Evolutionary conservation across 2,329 filamentous ascomycete genomes (phyloP).

Genomic region (Fusarium keratoplasticum): DNA sequence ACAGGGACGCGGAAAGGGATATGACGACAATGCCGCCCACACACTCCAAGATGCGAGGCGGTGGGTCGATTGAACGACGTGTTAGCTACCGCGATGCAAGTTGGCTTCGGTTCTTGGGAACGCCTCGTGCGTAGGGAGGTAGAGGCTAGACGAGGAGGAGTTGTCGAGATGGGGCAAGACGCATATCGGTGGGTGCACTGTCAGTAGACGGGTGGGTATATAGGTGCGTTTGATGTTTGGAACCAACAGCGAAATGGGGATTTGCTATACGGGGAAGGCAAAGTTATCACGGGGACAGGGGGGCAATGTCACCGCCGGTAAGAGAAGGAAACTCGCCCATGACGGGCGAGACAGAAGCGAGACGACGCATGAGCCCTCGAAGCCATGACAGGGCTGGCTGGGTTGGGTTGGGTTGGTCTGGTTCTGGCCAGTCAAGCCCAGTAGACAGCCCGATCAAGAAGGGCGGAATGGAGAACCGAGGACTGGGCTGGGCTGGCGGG

Average conservation of each 20-base stretch:
- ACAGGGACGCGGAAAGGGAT: background rate
- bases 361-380: slow-evolving; percentile 29
- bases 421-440: background rate
- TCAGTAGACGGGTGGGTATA: background rate
- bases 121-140: slow-evolving; percentile 28
- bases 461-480: slow-evolving; percentile 37
- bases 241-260: background rate
- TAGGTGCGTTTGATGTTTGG: background rate
- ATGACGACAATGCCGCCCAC: slow-evolving; percentile 3
- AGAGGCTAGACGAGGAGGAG: slow-evolving; percentile 6
- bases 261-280: background rate
- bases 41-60: background rate
- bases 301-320: slow-evolving; percentile 28
- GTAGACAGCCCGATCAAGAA: slow-evolving; percentile 11
- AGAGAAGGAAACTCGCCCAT: slow-evolving; percentile 12
- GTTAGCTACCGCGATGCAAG: slow-evolving; percentile 24
- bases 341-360: slow-evolving; percentile 30
- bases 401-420: background rate
- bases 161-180: slow-evolving; percentile 1
- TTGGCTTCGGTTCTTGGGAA: slow-evolving; percentile 20
- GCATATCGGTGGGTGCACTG: slow-evolving; percentile 4
- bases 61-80: slow-evolving; percentile 8
- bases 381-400: slow-evolving; percentile 12
- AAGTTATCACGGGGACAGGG: slow-evolving; percentile 13
- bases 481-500: background rate